Conservation (phyloP, 352 stramenopile species). For the Pythium vanterpoolii region DNA sequence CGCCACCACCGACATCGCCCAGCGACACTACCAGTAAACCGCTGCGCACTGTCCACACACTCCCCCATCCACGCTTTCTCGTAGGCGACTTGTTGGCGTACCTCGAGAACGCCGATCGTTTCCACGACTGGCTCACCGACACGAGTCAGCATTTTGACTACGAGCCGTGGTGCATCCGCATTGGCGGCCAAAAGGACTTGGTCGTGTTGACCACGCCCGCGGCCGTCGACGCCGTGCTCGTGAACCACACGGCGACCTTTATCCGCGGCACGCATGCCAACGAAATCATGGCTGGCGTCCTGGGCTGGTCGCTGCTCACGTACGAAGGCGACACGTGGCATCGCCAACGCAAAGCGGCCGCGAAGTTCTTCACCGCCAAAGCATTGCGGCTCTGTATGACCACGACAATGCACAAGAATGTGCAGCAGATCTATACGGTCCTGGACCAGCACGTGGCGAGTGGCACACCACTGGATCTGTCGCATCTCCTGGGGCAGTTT, state of each 20-base stretch:
- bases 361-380: conserved; percentile 31
- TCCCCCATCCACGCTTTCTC: not conserved
- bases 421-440: conserved; percentile 6
- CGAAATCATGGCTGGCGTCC: conserved; percentile 17
- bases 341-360: conserved; percentile 27
- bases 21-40: not conserved
- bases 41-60: not conserved
- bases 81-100: conserved; percentile 1
- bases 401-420: conserved; percentile 15
- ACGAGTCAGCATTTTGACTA: not conserved
- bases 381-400: conserved; percentile 24
- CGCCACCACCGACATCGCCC: not conserved
- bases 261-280: conserved; percentile 14
- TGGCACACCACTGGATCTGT: conserved; percentile 15
- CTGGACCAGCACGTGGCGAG: conserved; percentile 7
- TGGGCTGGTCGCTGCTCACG: conserved; percentile 23
- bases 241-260: conserved; percentile 21
- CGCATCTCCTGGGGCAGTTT: conserved; percentile 37
- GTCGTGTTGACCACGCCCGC: conserved; percentile 28
- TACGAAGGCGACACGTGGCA: conserved; percentile 29
- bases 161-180: conserved; percentile 22
- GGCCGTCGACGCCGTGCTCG: conserved; percentile 27
- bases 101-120: not conserved
- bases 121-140: conserved; percentile 16
- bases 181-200: conserved; percentile 10